phyloP scores from a whole-genome alignment of 345 rosid genomes.

The Eucalyptus microcorys region DNA sequence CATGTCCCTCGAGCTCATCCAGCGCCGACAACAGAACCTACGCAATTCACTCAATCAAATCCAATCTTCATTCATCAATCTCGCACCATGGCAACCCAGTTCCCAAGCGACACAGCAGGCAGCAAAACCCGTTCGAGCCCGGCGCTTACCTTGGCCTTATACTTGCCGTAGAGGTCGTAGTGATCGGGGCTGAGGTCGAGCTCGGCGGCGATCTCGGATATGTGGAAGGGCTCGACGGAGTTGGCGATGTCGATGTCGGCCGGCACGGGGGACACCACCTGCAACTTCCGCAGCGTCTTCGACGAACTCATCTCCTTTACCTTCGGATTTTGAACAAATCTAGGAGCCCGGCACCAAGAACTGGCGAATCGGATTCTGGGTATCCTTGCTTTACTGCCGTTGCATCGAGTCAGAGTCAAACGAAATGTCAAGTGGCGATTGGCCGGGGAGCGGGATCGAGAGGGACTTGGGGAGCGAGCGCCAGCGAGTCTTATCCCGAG shows the following conservation, averaged over 20 bases:
- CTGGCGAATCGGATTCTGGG: background rate
- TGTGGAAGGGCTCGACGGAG: constrained; percentile 75
- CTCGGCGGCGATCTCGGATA: constrained; percentile 71
- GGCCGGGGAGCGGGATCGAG: background rate
- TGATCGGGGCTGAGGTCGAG: constrained; percentile 57
- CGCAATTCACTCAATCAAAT: background rate
- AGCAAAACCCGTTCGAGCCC: background rate
- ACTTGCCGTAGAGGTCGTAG: constrained; percentile 91
- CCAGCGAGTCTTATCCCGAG: background rate
- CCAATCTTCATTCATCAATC: background rate
- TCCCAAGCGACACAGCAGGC: background rate
- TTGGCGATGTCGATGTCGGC: constrained; percentile 95
- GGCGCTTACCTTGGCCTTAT: constrained; percentile 78
- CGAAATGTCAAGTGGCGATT: background rate
- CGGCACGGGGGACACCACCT: constrained; percentile 83
- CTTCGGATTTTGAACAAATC: background rate
- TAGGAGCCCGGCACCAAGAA: background rate
- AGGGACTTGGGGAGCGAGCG: background rate
- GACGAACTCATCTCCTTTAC: constrained; percentile 6
- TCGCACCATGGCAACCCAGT: background rate
- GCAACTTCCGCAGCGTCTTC: constrained; percentile 42
- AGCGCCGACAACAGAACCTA: constrained; percentile 73
- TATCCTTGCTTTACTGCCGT: background rate
- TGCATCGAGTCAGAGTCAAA: background rate
- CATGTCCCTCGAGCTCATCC: constrained; percentile 61